A percentile compares a stretch with the other conserved stretches of the same genome.
These are phyloP conservation scores for Schizonepeta tenuifolia DNA, from an alignment of 257 asterid genomes.

Conservation along the genomic window DNA sequence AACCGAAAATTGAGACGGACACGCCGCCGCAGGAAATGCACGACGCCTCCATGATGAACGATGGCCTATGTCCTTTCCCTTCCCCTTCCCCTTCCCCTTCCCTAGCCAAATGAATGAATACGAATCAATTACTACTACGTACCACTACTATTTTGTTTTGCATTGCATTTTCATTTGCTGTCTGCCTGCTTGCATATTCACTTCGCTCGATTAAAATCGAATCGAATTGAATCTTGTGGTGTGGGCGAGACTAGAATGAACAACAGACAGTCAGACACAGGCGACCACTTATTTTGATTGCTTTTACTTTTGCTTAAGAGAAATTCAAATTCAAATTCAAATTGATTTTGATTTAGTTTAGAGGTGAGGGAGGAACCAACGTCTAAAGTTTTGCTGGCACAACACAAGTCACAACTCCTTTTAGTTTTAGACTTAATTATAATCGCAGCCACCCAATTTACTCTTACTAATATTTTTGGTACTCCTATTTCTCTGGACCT, in stretches of 20 bases:
- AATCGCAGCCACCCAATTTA: no score
- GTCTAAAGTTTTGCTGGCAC: neutral
- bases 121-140: neutral
- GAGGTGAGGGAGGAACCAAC: neutral
- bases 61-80: no score
- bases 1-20: slow-evolving; percentile 48
- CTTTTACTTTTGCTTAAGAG: neutral
- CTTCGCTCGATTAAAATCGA: neutral
- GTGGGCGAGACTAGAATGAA: neutral
- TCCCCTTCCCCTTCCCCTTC: no score
- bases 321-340: neutral
- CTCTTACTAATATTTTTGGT: no score
- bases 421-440: no score
- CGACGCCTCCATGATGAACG: slow-evolving; percentile 57
- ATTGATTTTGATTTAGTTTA: neutral
- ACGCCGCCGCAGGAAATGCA: slow-evolving; percentile 63
- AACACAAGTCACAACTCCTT: neutral
- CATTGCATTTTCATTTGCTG: no score
- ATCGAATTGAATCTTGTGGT: neutral
- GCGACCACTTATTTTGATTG: neutral
- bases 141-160: neutral
- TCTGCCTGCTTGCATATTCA: neutral
- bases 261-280: neutral
- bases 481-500: no score
- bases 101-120: neutral